Percentiles rank a stretch among this genome's conserved stretches.
These are phyloP conservation scores for Cryphonectria japonica DNA, from an alignment of 2,329 filamentous ascomycete genomes.

Conservation along the genomic window DNA sequence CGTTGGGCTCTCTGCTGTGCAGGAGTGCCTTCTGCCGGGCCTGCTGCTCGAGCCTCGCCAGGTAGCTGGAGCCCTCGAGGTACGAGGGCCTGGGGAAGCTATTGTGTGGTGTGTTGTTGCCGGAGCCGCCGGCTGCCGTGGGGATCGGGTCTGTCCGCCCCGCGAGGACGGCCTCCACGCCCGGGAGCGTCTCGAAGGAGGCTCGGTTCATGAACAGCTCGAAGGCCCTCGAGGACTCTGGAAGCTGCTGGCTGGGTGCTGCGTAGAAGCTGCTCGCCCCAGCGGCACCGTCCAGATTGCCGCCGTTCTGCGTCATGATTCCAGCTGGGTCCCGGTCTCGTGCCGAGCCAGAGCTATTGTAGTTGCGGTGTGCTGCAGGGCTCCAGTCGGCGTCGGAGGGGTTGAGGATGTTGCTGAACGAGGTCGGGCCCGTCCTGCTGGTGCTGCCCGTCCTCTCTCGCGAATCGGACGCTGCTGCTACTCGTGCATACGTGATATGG, in stretches of 20 bases:
- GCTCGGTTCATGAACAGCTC: conserved; percentile 48
- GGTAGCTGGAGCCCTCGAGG: conserved; percentile 75
- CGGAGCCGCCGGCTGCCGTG: conserved; percentile 24
- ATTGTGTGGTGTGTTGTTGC: conserved; percentile 36
- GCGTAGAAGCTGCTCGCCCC: conserved; percentile 32
- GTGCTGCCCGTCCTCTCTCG: conserved; percentile 41
- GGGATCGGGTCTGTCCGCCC: conserved; percentile 20
- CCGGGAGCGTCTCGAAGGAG: conserved; percentile 32
- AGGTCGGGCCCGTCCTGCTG: conserved; percentile 34
- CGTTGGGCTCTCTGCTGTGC: conserved; percentile 52
- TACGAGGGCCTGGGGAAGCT: conserved; percentile 85
- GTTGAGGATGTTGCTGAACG: conserved; percentile 61
- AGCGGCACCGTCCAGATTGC: conserved; percentile 34
- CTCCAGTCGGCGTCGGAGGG: conserved; percentile 43
- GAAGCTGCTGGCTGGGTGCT: conserved; percentile 42
- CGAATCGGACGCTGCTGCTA: conserved; percentile 44
- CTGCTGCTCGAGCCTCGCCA: conserved; percentile 73
- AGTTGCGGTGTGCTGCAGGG: not conserved
- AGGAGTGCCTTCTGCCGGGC: conserved; percentile 63
- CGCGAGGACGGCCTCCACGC: conserved; percentile 31
- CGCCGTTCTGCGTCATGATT: conserved; percentile 36
- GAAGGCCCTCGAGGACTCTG: conserved; percentile 57
- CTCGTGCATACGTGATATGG: conserved; percentile 48
- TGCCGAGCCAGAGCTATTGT: not conserved
- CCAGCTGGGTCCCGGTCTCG: not conserved